phyloP scores from a whole-genome alignment of 208 protist genomes.

The Leishmania major region DNA sequence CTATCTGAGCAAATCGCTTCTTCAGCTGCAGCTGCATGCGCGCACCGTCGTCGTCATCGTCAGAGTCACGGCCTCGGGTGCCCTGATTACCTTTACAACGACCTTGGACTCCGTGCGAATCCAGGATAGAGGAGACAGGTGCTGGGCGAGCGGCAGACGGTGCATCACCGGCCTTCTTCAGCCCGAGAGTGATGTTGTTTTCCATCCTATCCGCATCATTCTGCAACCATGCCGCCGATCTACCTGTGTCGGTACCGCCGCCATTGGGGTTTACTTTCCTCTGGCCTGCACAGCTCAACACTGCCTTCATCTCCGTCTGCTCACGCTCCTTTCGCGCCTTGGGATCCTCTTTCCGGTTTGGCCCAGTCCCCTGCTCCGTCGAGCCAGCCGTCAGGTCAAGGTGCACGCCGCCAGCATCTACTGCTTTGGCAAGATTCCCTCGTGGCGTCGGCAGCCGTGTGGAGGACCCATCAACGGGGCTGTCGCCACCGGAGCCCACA shows the following conservation, averaged over 20 bases:
- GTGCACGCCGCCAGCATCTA: background rate
- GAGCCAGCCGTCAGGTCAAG: background rate
- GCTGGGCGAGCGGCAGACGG: background rate
- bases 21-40: constrained; percentile 20
- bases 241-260: background rate
- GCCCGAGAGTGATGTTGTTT: background rate
- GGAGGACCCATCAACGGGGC: background rate
- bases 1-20: constrained; percentile 29
- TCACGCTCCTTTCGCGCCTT: constrained; percentile 19
- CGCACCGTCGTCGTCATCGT: constrained; percentile 29
- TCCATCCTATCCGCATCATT: constrained; percentile 7
- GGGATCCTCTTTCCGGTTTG: constrained; percentile 10
- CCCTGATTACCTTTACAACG: background rate
- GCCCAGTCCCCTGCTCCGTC: background rate
- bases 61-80: background rate
- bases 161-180: background rate
- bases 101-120: background rate
- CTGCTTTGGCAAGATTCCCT: background rate
- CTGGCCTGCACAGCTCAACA: constrained; percentile 10
- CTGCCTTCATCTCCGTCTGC: constrained; percentile 27
- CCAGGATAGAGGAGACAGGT: background rate
- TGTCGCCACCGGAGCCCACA: background rate
- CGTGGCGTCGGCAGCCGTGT: constrained; percentile 1
- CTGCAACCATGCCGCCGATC: background rate
- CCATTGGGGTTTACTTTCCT: background rate